phyloP scores from a whole-genome alignment of 148 eudicot genomes.

The Fallopia convolvulus region DNA sequence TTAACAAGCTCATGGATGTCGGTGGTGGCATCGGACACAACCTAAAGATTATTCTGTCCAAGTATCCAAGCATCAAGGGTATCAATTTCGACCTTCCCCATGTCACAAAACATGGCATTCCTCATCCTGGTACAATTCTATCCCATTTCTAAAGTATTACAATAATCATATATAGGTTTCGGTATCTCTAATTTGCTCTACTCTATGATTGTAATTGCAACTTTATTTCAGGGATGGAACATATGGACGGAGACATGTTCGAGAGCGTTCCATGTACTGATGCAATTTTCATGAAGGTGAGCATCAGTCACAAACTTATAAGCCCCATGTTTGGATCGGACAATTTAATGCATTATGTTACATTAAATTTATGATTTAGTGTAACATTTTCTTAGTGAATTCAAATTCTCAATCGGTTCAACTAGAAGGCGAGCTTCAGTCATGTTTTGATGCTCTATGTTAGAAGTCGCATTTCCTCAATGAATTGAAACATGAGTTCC shows the following conservation, averaged over 20 bases:
- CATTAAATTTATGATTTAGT: too few relatives aligned
- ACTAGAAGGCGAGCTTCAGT: too few relatives aligned
- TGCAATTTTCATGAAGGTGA: constrained; percentile 4
- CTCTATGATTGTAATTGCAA: background rate
- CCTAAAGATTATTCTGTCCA: constrained; percentile 24
- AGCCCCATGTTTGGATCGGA: too few relatives aligned
- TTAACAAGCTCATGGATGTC: constrained; percentile 28
- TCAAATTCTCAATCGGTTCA: too few relatives aligned
- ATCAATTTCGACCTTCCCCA: constrained; percentile 30
- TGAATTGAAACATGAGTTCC: too few relatives aligned
- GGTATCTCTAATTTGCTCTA: background rate
- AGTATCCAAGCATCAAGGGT: constrained; percentile 26
- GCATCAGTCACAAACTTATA: background rate
- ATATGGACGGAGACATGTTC: constrained; percentile 3
- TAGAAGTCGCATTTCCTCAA: too few relatives aligned
- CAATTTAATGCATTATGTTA: too few relatives aligned
- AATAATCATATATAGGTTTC: background rate
- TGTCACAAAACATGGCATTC: constrained; percentile 22
- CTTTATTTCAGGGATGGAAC: constrained; percentile 2
- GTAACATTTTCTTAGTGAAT: too few relatives aligned
- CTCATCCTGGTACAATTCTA: constrained; percentile 21
- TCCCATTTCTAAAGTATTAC: background rate
- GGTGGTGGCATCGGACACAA: constrained; percentile 36
- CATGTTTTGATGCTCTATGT: too few relatives aligned
- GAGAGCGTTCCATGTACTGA: background rate